Evolutionary conservation across 2,329 filamentous ascomycete genomes (phyloP), one percentile per base, ranked within the genome.

Genomic region (Periglandula ipomoeae): DNA sequence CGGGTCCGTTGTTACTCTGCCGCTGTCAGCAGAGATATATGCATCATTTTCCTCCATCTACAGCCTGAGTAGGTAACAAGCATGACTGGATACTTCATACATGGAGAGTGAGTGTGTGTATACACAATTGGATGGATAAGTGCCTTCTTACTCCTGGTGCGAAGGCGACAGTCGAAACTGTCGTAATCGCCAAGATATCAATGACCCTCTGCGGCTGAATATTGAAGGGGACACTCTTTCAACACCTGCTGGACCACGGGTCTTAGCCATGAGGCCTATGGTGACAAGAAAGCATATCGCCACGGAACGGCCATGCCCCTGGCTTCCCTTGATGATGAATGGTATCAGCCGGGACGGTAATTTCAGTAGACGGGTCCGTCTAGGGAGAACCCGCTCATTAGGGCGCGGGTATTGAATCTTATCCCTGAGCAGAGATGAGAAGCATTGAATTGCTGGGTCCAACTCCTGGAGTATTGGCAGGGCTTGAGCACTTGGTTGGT

Each of bases 401-500:
- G 48, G 50, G 46, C 26, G 47, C 53, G 53, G 50, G 44, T 48
- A 23, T 17, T 23, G 51, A 53, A 50, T 17, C 9, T 19, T 59
- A 55, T 53, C 51, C 52, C 53, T 55, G 55, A 47, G 52, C 52
- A 55, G 50, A 45, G 44, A 32, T 11, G 44, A 24, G 20, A 37
- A 10, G 19, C 22, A 46, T 30, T 47, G 44, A 38, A 11, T 19
- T 23, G 15, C 38, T 26, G 44, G 49, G 37, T 44, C 38, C 37
- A 40, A 23, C 43, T 17, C 34, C n/a, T 41, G 43, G n/a, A 23
- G 27, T 49, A 39, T 49, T 46, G 51, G 38, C 50, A 55, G 52
- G 57, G 56, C 54, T 54, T 50, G 55, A 26, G 37, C 20, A 55
- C 52, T 50, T 62, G 63, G 60, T 65, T 67, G 60, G 61, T 48